Base-by-base conservation (phyloP, 495 filamentous ascomycete species). In the Hypomontagnella monticulosa region DNA sequence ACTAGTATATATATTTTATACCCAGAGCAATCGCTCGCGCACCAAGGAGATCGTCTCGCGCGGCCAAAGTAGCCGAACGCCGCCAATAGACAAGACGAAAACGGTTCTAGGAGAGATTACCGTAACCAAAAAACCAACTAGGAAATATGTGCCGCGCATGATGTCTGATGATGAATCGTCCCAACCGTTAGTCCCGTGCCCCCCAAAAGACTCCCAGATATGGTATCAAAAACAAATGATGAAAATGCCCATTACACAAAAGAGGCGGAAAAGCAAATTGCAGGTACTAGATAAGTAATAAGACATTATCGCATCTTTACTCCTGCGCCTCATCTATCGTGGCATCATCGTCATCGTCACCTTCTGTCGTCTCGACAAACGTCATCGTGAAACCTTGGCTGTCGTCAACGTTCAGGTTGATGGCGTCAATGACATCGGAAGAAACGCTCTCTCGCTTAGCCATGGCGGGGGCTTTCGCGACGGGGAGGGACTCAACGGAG, bases 341-440 rank as follows among this genome's bases (percentile, higher is more conserved):
- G 4, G 74, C 77, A 50, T 77, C 74, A 34, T 76, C 75, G 5
- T 77, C 74, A 34, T 76, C 75, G 5, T 75, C 79, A 6, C 74
- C 74, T 43, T 74, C 73, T 16, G 77, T 65, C 34, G 76, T 73
- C 72, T 82, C 81, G 16, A 83, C 75, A 67, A 83, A 81, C 3
- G 81, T 82, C 72, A 83, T 79, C 61, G 79, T 81, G 32, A 81
- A 74, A 4, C 80, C 80, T 69, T 80, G 77, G 19, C 71, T 69
- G 14, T 77, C 78, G 40, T 80, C 73, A 18, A 83, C 79, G 27
- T 82, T 83, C 34, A 82, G 64, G 71, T 81, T 83, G 65, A 82
- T 77, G n/a, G 73, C 70, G 46, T 83, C 81, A 10, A 82, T 74
- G 40, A 69, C 63, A 4, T 61, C 70, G 36, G 75, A 59, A 16